Base-by-base conservation (phyloP, 768 basidiomycete genomes). In the Vararia minispora region DNA sequence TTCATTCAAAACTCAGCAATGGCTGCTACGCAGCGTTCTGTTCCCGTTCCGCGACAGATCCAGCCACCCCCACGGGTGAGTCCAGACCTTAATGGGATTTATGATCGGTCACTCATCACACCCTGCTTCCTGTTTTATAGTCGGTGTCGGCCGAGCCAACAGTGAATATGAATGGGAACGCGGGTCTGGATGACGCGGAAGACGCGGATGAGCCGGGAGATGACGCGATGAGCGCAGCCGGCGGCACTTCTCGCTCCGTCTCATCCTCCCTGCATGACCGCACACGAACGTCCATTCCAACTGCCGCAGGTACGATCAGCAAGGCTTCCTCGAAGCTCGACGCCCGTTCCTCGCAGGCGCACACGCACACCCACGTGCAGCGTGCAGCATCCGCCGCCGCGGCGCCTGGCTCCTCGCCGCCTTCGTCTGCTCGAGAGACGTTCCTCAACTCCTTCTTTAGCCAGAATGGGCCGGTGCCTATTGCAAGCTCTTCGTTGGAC, bases 361-460 rank as follows among this genome's bases (percentile, higher is more conserved):
- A n/a, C n/a, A n/a, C n/a, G n/a, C n/a, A n/a, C n/a, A n/a, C n/a
- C n/a, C n/a, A n/a, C n/a, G n/a, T n/a, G n/a, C n/a, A n/a, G n/a
- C n/a, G n/a, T 1, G 5, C 40, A 12, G 45, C 43, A 10, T 35
- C 47, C 17, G 20, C n/a, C 6, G 6, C 30, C 28, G 22, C 37
- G 14, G 18, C 18, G 30, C 56, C 59, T 8, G 57, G 62, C 28
- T 46, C 57, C 20, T 69, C 72, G 0, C 61, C 66, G 22, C 36
- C 44, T 18, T 45, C 47, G n/a, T 66, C 78, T 0, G 79, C 91
- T 10, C 72, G 84, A 46, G 95, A 97, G 52, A 86, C 87, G 2
- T 95, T 98, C 68, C 66, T 98, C 43, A 94, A 87, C 54, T 97
- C 97, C 59, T 97, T 99, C 66, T 98, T 99, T 56, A 95, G 95